These are phyloP conservation scores for Cryptococcus sp. DNA, from an alignment of 1,284 basidiomycete genomes.

Conservation along the genomic window DNA sequence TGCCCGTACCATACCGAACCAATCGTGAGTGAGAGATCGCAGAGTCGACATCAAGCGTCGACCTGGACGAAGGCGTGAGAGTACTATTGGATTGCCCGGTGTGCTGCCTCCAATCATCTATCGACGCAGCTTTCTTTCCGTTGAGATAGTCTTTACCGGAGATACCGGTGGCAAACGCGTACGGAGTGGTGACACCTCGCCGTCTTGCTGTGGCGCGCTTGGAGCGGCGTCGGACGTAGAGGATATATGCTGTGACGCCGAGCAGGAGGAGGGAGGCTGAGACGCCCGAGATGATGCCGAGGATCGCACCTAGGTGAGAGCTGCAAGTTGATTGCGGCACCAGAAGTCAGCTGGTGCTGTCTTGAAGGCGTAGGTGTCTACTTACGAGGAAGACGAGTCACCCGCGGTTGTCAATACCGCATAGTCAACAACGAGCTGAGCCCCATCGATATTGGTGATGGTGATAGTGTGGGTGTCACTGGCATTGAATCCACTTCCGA, in stretches of 20 bases:
- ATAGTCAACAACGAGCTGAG: constrained; percentile 35
- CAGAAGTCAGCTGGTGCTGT: not conserved
- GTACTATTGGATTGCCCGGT: constrained; percentile 1
- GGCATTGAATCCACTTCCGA: constrained; percentile 24
- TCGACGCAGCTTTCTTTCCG: not conserved
- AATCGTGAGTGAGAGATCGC: not conserved
- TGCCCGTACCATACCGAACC: not conserved
- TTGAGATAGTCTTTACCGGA: not conserved
- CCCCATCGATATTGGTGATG: constrained; percentile 23
- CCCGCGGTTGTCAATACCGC: constrained; percentile 19
- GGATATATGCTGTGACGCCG: constrained; percentile 14
- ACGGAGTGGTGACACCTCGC: not conserved
- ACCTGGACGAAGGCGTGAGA: constrained; percentile 2
- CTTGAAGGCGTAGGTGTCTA: not conserved
- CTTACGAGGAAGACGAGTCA: constrained; percentile 2
- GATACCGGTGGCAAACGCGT: constrained; percentile 21
- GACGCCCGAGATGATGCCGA: constrained; percentile 19
- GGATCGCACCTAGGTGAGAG: constrained; percentile 1
- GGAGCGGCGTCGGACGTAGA: constrained; percentile 9
- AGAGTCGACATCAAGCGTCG: not conserved
- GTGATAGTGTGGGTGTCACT: constrained; percentile 23
- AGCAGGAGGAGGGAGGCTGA: constrained; percentile 24
- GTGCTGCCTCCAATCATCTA: constrained; percentile 4
- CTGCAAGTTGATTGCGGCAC: not conserved
- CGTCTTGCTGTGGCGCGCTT: not conserved